Evolutionary conservation across 2,329 filamentous ascomycete genomes (phyloP).

Genomic region (Cladophialophora bantiana): DNA sequence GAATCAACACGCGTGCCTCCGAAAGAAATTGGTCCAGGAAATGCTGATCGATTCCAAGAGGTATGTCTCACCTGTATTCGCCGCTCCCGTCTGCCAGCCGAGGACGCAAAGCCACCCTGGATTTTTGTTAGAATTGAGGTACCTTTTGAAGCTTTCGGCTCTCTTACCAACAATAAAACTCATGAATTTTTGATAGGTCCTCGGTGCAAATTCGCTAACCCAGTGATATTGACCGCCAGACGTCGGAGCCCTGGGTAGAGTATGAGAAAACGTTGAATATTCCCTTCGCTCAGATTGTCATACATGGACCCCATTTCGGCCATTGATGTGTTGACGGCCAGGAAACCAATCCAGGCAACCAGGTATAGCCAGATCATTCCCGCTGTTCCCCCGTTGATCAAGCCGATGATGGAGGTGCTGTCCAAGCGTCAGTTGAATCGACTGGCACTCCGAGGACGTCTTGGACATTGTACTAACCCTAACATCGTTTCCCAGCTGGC

Average conservation of each 20-base stretch:
- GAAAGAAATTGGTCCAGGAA: neutral
- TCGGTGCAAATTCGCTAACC: constrained; percentile 48
- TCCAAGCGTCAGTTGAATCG: constrained; percentile 17
- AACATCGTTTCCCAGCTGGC: constrained; percentile 51
- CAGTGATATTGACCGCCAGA: constrained; percentile 49
- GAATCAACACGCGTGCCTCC: neutral
- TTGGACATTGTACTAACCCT: constrained; percentile 41
- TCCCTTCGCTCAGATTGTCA: constrained; percentile 7
- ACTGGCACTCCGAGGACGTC: neutral
- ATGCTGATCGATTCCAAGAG: constrained; percentile 38
- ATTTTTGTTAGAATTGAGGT: constrained; percentile 8
- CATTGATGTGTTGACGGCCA: constrained; percentile 53
- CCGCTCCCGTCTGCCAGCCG: constrained; percentile 44
- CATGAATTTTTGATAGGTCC: constrained; percentile 45
- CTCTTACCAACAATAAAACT: constrained; percentile 43
- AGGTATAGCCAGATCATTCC: constrained; percentile 63
- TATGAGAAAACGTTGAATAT: constrained; percentile 1
- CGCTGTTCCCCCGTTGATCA: constrained; percentile 57
- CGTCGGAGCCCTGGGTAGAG: constrained; percentile 47
- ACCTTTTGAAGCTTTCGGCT: neutral
- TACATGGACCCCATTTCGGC: constrained; percentile 60
- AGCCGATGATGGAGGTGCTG: constrained; percentile 35
- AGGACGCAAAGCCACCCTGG: constrained; percentile 45
- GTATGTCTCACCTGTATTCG: constrained; percentile 33
- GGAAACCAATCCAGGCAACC: constrained; percentile 56